These are phyloP conservation scores for Hemerocallis citrina DNA, from an alignment of 106 monocot species.

Conservation along the genomic window DNA sequence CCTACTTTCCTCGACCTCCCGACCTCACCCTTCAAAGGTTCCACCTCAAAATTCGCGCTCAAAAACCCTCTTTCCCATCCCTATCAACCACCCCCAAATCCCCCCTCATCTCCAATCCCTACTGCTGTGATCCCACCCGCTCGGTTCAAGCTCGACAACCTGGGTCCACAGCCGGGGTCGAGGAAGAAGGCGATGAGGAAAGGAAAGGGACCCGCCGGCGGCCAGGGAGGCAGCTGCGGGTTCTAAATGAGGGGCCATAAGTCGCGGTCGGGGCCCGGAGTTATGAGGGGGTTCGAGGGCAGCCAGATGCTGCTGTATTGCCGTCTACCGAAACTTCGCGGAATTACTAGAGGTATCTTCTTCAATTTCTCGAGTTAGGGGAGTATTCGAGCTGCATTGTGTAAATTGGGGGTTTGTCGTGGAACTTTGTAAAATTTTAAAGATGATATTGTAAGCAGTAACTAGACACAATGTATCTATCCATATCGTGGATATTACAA, in stretches of 20 bases:
- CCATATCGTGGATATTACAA: too few species aligned
- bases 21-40: conserved; percentile 17
- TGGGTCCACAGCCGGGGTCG: conserved; percentile 85
- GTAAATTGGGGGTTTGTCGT: too few species aligned
- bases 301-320: conserved; percentile 96
- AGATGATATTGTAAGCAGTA: too few species aligned
- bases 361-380: too few species aligned
- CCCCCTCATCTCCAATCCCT: neutral
- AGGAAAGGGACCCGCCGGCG: conserved; percentile 78
- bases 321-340: conserved; percentile 82
- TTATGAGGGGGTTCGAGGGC: conserved; percentile 83
- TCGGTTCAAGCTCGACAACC: conserved; percentile 73
- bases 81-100: neutral
- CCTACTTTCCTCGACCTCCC: conserved; percentile 16
- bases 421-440: too few species aligned
- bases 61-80: neutral
- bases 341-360: conserved; percentile 98
- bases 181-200: conserved; percentile 72
- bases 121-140: neutral
- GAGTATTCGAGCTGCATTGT: too few species aligned
- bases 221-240: conserved; percentile 91
- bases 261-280: conserved; percentile 85
- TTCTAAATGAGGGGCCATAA: conserved; percentile 98
- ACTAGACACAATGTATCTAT: too few species aligned
- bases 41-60: neutral